A percentile compares a stretch with the other conserved stretches of the same genome.
Evolutionary conservation across 148 eudicot genomes (phyloP).

Genomic region (Arctostaphylos glauca): DNA sequence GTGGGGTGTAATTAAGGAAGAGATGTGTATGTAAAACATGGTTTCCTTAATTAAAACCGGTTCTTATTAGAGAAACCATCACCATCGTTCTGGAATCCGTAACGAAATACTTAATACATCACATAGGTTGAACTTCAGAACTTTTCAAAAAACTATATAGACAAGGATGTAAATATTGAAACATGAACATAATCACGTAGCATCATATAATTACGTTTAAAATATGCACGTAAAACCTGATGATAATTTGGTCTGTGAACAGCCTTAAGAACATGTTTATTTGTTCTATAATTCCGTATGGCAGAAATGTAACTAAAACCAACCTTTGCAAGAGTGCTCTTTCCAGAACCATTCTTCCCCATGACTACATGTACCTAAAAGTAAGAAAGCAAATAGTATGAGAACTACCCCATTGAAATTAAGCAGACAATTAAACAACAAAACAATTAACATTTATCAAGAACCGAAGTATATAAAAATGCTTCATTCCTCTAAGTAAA

Average conservation of each 20-base stretch:
- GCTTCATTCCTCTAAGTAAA: background rate
- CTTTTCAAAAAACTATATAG: background rate
- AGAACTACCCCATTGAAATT: slow-evolving; percentile 1
- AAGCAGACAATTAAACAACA: background rate
- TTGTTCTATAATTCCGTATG: background rate
- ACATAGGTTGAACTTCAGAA: background rate
- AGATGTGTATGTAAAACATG: background rate
- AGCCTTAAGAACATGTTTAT: background rate
- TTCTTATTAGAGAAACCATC: background rate
- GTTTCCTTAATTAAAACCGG: background rate
- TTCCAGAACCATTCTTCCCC: slow-evolving; percentile 99
- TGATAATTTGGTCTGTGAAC: background rate
- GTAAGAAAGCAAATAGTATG: slow-evolving; percentile 14
- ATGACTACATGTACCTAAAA: slow-evolving; percentile 84
- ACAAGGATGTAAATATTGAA: background rate
- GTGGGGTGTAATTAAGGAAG: too few relatives aligned
- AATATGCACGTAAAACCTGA: background rate
- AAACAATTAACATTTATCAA: background rate
- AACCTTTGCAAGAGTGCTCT: slow-evolving; percentile 98
- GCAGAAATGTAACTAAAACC: slow-evolving; percentile 17
- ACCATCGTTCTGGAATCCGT: background rate
- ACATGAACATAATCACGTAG: too few relatives aligned
- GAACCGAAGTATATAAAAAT: background rate
- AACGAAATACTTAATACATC: background rate
- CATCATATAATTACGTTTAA: background rate